Evolutionary conservation across 2,329 filamentous ascomycete species (phyloP).

Genomic region (Aspergillus felis): DNA sequence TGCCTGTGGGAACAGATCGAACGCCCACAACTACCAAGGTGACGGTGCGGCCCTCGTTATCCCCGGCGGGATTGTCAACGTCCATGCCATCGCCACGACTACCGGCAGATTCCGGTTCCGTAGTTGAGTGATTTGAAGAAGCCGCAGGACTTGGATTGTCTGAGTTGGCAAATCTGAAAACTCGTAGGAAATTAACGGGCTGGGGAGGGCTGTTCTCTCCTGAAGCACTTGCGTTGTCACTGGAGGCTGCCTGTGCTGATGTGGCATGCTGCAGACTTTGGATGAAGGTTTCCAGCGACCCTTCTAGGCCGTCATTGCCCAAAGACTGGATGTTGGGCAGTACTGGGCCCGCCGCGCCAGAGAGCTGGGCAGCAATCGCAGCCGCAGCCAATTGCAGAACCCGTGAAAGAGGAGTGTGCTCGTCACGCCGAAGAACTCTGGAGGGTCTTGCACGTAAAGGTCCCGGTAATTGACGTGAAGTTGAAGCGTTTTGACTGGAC

Average conservation of each 20-base stretch:
- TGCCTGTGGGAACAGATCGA: conserved; percentile 57
- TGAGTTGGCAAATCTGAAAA: conserved; percentile 63
- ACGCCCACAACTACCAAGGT: conserved; percentile 69
- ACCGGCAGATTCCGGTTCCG: conserved; percentile 21
- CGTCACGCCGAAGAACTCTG: conserved; percentile 52
- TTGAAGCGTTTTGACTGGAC: conserved; percentile 27
- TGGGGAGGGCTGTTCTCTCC: conserved; percentile 43
- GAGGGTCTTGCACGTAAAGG: conserved; percentile 52
- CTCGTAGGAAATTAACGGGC: conserved; percentile 64
- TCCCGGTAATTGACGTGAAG: conserved; percentile 38
- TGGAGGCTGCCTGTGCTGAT: conserved; percentile 47
- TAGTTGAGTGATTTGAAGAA: conserved; percentile 20
- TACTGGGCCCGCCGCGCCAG: conserved; percentile 55
- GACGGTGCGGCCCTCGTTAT: conserved; percentile 55
- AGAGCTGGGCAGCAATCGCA: conserved; percentile 61
- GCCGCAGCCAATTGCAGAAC: conserved; percentile 61
- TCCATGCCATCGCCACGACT: conserved; percentile 33
- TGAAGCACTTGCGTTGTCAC: conserved; percentile 32
- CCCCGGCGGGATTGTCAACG: conserved; percentile 38
- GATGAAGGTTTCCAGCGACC: conserved; percentile 60
- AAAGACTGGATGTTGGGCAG: conserved; percentile 54
- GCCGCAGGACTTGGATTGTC: conserved; percentile 27
- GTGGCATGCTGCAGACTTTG: conserved; percentile 60
- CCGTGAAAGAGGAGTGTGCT: conserved; percentile 60
- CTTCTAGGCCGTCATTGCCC: conserved; percentile 55